Base-by-base conservation (phyloP, 495 filamentous ascomycete species). In the Cercophora sp. region DNA sequence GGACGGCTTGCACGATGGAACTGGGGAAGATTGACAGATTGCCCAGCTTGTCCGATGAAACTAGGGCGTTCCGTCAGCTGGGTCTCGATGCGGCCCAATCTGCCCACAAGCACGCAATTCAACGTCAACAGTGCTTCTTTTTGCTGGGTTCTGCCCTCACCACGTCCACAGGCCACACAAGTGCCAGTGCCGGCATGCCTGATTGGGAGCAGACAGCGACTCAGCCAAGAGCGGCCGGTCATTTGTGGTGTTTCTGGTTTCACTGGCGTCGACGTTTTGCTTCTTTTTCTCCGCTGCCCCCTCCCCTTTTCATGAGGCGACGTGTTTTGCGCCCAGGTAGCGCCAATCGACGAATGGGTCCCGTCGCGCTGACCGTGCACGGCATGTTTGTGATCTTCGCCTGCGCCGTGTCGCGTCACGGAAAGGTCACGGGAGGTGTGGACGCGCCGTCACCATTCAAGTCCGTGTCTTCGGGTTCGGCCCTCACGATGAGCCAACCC, bases 181-280 rank as follows among this genome's bases (percentile, higher is more conserved):
- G 36, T 2, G n/a, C 10, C 2, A 39, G n/a, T n/a, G 13, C 22
- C 36, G 36, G 36, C 5, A 19, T 39, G n/a, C 36, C 36, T 5
- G 36, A 39, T 39, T 39, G 8, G 36, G 36, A 39, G 36, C 22
- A 19, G 15, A 19, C 11, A 19, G 22, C 36, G 36, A 39, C 16
- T 39, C 36, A 39, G 36, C 36, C 36, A n/a, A 39, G 36, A 39
- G n/a, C 36, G 5, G 36, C 36, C 36, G 22, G 22, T 39, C 36
- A 37, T 8, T 18, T 18, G 15, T 39, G 29, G 36, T n/a, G n/a
- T n/a, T n/a, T n/a, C n/a, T 39, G 36, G 36, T 39, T 39, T 6
- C 36, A 39, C 36, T 39, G 15, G n/a, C n/a, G 32, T n/a, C 32
- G 32, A 16, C 16, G 36, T 19, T 39, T 39, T 39, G 36, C 36